A percentile compares a stretch with the other conserved stretches of the same genome.
Evolutionary conservation across 805 yeast genomes (phyloP).

Genomic region (Ogataea degrootiae): DNA sequence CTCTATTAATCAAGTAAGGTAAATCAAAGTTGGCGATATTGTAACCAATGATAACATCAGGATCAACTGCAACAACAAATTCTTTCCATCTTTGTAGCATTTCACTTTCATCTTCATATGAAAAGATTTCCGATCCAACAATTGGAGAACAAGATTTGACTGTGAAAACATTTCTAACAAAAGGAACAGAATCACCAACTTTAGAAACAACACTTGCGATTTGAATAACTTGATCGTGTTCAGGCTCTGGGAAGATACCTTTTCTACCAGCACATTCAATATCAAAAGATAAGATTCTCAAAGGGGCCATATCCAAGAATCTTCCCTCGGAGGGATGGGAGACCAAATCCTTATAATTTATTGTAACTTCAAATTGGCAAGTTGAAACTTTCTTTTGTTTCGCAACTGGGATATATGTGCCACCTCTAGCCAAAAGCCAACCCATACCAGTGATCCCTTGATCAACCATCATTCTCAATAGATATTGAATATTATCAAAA

Average conservation of each 20-base stretch:
- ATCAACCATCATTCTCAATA: constrained; percentile 86
- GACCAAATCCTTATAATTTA: constrained; percentile 62
- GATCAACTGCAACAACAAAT: constrained; percentile 79
- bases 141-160: constrained; percentile 88
- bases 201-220: constrained; percentile 91
- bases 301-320: constrained; percentile 89
- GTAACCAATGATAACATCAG: constrained; percentile 96
- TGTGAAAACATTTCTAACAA: constrained; percentile 91
- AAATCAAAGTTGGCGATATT: constrained; percentile 92
- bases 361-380: constrained; percentile 79
- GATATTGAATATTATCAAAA: constrained; percentile 85
- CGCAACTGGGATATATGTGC: constrained; percentile 51
- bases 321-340: constrained; percentile 90
- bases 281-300: constrained; percentile 90
- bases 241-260: constrained; percentile 95
- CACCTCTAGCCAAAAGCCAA: constrained; percentile 86
- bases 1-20: constrained; percentile 88
- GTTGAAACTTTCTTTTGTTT: constrained; percentile 47
- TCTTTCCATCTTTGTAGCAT: constrained; percentile 85
- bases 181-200: constrained; percentile 82
- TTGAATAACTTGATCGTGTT: constrained; percentile 90
- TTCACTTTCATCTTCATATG: constrained; percentile 68
- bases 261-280: constrained; percentile 98
- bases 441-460: constrained; percentile 93
- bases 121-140: constrained; percentile 86